Conservation (phyloP, 1,284 basidiomycete genomes). For the Hypsizygus ulmarius region DNA sequence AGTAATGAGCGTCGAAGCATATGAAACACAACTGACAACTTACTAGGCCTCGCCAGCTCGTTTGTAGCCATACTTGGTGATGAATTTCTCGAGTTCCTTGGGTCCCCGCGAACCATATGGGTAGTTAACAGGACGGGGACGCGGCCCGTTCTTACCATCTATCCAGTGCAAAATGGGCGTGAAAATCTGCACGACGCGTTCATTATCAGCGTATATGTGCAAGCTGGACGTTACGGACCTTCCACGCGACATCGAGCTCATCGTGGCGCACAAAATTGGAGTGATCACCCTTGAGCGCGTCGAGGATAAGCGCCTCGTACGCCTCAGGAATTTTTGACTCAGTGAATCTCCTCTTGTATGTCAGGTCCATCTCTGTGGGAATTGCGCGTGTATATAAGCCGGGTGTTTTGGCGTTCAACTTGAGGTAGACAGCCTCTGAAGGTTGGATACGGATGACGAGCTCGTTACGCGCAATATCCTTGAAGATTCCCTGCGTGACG, state of each 20-base stretch:
- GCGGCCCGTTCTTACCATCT: conserved; percentile 64
- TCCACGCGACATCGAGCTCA: conserved; percentile 94
- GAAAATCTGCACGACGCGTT: conserved; percentile 64
- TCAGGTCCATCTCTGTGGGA: conserved; percentile 94
- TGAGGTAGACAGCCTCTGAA: conserved; percentile 91
- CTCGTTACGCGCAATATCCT: conserved; percentile 92
- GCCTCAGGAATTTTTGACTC: conserved; percentile 91
- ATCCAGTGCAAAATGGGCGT: conserved; percentile 95
- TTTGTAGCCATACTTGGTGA: conserved; percentile 75
- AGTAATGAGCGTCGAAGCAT: conserved; percentile 5
- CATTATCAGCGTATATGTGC: too few relatives aligned
- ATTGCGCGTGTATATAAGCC: conserved; percentile 87
- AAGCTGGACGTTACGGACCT: conserved; percentile 45
- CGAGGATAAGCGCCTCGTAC: conserved; percentile 89
- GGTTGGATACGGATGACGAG: conserved; percentile 95
- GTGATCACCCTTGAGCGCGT: conserved; percentile 86
- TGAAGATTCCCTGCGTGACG: conserved; percentile 93
- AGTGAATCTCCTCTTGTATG: conserved; percentile 91
- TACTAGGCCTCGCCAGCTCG: conserved; percentile 71
- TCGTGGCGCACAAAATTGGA: conserved; percentile 95
- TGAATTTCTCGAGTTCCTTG: conserved; percentile 75
- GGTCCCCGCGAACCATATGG: conserved; percentile 95
- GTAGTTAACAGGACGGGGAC: conserved; percentile 75
- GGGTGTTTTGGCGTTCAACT: conserved; percentile 92
- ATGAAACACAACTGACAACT: conserved; percentile 35